Evolutionary conservation across 257 asterid genomes (phyloP).

Genomic region (Nicotiana paniculata): DNA sequence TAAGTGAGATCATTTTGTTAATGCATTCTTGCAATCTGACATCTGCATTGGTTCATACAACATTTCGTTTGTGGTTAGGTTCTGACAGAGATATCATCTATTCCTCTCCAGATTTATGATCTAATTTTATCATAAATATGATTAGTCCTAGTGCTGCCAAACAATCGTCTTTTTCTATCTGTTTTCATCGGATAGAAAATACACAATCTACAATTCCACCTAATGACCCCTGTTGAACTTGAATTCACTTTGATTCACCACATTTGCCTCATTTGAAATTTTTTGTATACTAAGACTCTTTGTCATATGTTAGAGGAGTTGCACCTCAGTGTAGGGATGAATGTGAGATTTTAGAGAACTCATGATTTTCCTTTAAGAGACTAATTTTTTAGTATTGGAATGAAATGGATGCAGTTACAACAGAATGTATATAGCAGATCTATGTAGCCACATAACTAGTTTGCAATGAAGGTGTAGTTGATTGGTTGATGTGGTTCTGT

Average conservation of each 20-base stretch:
- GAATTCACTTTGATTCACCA: not conserved
- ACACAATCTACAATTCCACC: not conserved
- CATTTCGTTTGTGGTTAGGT: not conserved
- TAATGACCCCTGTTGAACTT: not conserved
- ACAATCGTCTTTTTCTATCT: not conserved
- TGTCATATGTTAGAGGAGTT: not conserved
- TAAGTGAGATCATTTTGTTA: not conserved
- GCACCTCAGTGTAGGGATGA: not conserved
- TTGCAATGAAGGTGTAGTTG: not conserved
- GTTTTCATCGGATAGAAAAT: not conserved
- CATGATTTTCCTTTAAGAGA: not conserved
- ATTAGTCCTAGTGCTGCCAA: not conserved
- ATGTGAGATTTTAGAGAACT: not conserved
- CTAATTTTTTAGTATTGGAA: not conserved
- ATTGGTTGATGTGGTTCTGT: not conserved
- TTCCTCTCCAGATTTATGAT: not conserved
- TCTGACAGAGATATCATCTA: not conserved
- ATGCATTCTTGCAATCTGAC: not conserved
- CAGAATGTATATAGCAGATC: not conserved
- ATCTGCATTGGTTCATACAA: not conserved
- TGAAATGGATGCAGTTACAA: not conserved
- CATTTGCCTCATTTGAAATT: not conserved
- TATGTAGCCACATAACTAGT: not conserved
- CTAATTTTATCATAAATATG: not conserved
- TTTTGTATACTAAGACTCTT: not conserved